Conservation (phyloP, 2,329 filamentous ascomycete species). For the Exophiala spinifera region DNA sequence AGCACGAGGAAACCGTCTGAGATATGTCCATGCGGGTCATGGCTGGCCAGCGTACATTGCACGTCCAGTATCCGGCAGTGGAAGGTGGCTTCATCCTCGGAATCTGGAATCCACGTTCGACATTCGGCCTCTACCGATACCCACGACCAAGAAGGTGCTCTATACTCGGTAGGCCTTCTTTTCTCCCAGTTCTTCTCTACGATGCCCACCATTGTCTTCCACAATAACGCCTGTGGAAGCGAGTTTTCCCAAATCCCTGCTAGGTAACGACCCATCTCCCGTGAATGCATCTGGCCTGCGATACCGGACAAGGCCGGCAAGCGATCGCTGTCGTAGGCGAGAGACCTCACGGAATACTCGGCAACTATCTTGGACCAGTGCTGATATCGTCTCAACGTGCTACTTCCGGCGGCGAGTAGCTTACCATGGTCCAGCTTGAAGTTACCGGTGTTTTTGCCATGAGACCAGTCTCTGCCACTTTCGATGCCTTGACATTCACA, state of each 20-base stretch:
- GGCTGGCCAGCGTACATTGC: too few species aligned
- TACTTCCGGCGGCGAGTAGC: not conserved
- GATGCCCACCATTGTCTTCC: not conserved
- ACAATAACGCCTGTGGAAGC: not conserved
- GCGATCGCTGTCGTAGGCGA: not conserved
- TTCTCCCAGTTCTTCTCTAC: too few species aligned
- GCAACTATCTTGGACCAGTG: not conserved
- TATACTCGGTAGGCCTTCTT: too few species aligned
- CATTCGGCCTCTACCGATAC: too few species aligned
- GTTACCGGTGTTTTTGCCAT: not conserved
- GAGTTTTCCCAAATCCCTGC: not conserved
- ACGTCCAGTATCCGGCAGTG: too few species aligned
- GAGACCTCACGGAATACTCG: not conserved
- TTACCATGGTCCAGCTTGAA: too few species aligned
- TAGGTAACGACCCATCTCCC: not conserved
- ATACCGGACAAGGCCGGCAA: not conserved
- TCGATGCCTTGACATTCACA: constrained; percentile 2
- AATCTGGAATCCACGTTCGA: too few species aligned
- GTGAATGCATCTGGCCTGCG: not conserved
- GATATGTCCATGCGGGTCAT: too few species aligned
- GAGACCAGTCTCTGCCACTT: not conserved
- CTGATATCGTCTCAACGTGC: not conserved
- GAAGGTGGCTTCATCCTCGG: too few species aligned
- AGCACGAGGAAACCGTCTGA: too few species aligned
- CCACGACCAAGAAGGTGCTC: too few species aligned